Conservation (phyloP, 495 filamentous ascomycete species). For the Penicillium cosmopolitanum region DNA sequence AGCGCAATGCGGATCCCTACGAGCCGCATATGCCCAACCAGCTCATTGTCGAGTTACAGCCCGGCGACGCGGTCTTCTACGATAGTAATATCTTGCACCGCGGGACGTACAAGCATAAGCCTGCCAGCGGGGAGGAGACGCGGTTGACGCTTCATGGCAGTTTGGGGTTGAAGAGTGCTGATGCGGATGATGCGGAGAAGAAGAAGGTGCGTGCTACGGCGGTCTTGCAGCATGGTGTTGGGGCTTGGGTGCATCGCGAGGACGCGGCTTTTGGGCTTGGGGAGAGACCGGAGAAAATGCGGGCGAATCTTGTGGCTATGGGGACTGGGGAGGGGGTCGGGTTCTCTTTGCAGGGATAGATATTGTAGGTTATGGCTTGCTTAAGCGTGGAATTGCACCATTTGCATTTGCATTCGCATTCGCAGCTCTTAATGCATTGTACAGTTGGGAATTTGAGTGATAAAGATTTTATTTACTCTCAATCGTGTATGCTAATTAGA, state of each 20-base stretch:
- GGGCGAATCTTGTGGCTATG: slow-evolving; percentile 60
- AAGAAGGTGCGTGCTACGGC: slow-evolving; percentile 66
- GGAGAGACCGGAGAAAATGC: slow-evolving; percentile 53
- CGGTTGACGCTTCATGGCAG: slow-evolving; percentile 83
- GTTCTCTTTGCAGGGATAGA: slow-evolving; percentile 53
- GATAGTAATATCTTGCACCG: slow-evolving; percentile 87
- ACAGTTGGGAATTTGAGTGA: not conserved
- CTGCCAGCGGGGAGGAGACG: slow-evolving; percentile 51
- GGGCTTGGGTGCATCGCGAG: slow-evolving; percentile 66
- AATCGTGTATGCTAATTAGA: not conserved
- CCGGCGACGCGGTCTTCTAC: slow-evolving; percentile 82
- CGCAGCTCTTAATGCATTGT: not conserved
- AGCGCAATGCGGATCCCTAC: slow-evolving; percentile 64
- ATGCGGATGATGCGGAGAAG: slow-evolving; percentile 35
- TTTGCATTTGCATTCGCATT: not conserved
- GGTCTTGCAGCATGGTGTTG: slow-evolving; percentile 84
- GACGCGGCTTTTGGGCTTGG: slow-evolving; percentile 58
- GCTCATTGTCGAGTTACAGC: slow-evolving; percentile 62
- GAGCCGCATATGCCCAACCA: slow-evolving; percentile 61
- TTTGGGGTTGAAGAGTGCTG: slow-evolving; percentile 62
- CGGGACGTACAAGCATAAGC: slow-evolving; percentile 64
- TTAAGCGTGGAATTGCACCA: too few species aligned
- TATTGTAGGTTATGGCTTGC: not conserved
- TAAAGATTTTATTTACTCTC: not conserved
- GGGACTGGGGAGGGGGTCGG: slow-evolving; percentile 63